Base-by-base conservation (phyloP, 108 stramenopile genomes). In the Skeletonema costatum region DNA sequence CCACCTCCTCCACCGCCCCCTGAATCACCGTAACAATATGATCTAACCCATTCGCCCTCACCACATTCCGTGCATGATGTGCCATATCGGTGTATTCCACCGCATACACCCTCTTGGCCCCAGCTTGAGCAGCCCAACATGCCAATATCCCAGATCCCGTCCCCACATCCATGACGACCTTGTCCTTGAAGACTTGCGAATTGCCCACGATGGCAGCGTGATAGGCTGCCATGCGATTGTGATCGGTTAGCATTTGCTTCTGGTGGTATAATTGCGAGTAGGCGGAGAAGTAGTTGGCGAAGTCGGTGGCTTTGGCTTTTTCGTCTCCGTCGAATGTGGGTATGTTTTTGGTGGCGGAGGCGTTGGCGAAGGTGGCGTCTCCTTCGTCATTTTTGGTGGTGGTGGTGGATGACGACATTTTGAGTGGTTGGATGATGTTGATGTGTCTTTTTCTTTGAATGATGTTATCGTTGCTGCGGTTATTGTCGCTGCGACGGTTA, bases 191-290 rank as follows among this genome's bases (percentile, higher is more conserved):
- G 0, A 41, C 11, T 12, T 41, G 11, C 11, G 39, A 41, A 11
- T 12, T 41, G 1, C 39, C 39, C 98, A 97, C 80, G 76, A 99
- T 98, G 30, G 99, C 99, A 9, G 93, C 74, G 69, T 98, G 97
- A 80, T 99, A 99, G 29, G 98, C 97, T 9, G 95, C 95, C 99
- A 99, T 99, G 33, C 99, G 93, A 74, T 95, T 93, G 76, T 97
- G 96, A 78, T 99, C 99, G 33, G 96, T 96, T 29, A 99, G 85
- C 99, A 98, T 98, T 78, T 97, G 97, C 82, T 98, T 99, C 76
- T 99, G 99, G 78, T 99, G 99, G 74, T 98, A 99, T 17, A 99
- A 76, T 72, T 95, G 97, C 30, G 97, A 91, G 74, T 99, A 99
- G 50, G 68, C 90, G 85, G 78, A 96, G 96, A 79, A 98, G 78